phyloP scores from a whole-genome alignment of 1,284 basidiomycete genomes.

The Bondarzewia mesenterica region DNA sequence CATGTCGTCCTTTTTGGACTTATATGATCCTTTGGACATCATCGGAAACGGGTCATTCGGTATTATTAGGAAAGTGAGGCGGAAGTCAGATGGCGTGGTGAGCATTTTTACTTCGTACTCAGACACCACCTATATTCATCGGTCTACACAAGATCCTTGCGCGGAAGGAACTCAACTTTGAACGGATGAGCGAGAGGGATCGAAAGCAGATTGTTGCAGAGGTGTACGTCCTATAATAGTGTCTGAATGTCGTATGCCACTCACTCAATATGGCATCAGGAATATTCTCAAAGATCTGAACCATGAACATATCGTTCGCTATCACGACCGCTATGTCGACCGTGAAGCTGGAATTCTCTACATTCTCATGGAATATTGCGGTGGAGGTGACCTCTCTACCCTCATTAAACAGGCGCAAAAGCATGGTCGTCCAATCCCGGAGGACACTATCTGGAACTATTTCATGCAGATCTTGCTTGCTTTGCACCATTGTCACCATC shows the following conservation, averaged over 20 bases:
- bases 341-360: conserved; percentile 86
- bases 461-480: conserved; percentile 92
- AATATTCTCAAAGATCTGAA: conserved; percentile 94
- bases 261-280: conserved; percentile 33
- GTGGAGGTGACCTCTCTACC: conserved; percentile 85
- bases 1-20: conserved; percentile 48
- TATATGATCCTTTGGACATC: conserved; percentile 83
- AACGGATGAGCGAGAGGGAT: conserved; percentile 88
- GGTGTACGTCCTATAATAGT: conserved; percentile 60
- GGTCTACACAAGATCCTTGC: conserved; percentile 69
- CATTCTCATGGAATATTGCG: conserved; percentile 96
- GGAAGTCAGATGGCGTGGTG: conserved; percentile 81
- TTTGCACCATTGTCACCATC: conserved; percentile 86
- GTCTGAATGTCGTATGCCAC: background rate
- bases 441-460: conserved; percentile 93
- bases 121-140: too few species aligned
- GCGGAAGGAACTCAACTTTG: conserved; percentile 93
- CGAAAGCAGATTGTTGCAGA: conserved; percentile 95
- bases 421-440: conserved; percentile 65
- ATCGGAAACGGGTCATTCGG: conserved; percentile 98
- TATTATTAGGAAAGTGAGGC: conserved; percentile 86
- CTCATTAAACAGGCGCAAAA: conserved; percentile 76
- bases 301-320: conserved; percentile 93
- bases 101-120: conserved; percentile 24
- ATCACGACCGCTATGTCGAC: conserved; percentile 88